These are phyloP conservation scores for Scalesia atractyloides DNA, from an alignment of 129 eudicot genomes.

Conservation along the genomic window DNA sequence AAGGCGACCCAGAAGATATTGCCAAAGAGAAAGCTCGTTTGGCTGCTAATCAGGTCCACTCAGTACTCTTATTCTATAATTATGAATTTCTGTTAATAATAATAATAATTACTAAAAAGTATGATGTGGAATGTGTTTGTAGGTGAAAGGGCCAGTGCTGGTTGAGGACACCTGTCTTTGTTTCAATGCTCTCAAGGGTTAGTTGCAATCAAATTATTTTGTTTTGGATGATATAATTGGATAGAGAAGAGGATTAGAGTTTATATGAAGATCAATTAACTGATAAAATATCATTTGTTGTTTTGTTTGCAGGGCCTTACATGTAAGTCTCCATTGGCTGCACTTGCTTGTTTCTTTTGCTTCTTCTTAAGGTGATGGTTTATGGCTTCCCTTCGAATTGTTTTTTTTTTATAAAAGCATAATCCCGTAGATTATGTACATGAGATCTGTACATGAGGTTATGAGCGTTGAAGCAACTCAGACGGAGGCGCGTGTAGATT, in stretches of 20 bases:
- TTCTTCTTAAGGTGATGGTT: conserved; percentile 30
- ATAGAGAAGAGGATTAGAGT: neutral
- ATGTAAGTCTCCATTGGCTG: conserved; percentile 61
- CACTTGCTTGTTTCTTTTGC: conserved; percentile 6
- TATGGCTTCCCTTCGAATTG: conserved; percentile 11
- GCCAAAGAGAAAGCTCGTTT: conserved; percentile 89
- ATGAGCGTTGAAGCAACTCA: too few species aligned
- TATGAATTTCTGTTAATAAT: neutral
- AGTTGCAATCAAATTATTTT: conserved; percentile 35
- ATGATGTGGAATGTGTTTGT: conserved; percentile 11
- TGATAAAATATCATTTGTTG: neutral
- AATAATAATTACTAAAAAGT: too few species aligned
- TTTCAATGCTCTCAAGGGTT: conserved; percentile 84
- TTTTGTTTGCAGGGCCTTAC: conserved; percentile 80
- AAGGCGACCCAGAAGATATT: conserved; percentile 91
- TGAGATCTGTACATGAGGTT: too few species aligned
- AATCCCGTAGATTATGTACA: neutral
- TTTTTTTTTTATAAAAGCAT: conserved; percentile 8
- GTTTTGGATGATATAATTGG: neutral
- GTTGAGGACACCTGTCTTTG: conserved; percentile 95
- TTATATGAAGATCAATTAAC: neutral
- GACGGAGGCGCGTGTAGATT: too few species aligned
- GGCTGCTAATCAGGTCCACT: conserved; percentile 67
- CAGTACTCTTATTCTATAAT: neutral
- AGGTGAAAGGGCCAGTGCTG: conserved; percentile 92